Evolutionary conservation across 805 yeast species (phyloP).

Genomic region (Candida xyloterini): DNA sequence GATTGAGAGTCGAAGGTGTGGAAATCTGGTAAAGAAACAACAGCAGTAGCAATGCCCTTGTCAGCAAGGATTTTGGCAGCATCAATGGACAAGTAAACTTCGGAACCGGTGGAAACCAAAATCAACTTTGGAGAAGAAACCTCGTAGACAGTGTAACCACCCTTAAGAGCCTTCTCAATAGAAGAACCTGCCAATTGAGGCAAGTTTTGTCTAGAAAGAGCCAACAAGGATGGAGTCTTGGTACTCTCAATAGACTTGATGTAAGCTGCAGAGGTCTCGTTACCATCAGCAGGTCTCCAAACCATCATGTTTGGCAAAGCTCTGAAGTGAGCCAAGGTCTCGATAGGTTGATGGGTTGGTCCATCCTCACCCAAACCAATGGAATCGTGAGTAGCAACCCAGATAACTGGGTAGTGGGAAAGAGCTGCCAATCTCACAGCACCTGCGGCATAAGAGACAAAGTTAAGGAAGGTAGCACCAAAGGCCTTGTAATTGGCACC

Average conservation of each 20-base stretch:
- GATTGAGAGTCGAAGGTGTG: constrained; percentile 84
- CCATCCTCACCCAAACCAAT: constrained; percentile 93
- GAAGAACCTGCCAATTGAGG: constrained; percentile 93
- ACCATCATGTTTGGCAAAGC: constrained; percentile 79
- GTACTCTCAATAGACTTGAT: constrained; percentile 57
- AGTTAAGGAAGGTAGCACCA: constrained; percentile 98
- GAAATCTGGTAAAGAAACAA: constrained; percentile 94
- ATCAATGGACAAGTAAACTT: constrained; percentile 77
- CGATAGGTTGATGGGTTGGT: constrained; percentile 92
- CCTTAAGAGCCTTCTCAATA: constrained; percentile 87
- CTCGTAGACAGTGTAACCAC: constrained; percentile 80
- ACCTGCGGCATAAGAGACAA: constrained; percentile 79
- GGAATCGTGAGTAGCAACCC: constrained; percentile 90
- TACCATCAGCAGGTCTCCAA: constrained; percentile 94
- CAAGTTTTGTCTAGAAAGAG: constrained; percentile 81
- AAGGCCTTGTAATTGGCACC: constrained; percentile 83
- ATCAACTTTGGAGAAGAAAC: constrained; percentile 65
- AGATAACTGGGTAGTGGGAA: constrained; percentile 77
- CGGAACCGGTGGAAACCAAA: constrained; percentile 92
- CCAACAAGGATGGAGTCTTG: constrained; percentile 69
- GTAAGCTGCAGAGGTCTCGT: constrained; percentile 84
- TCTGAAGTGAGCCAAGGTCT: constrained; percentile 82
- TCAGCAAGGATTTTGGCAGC: constrained; percentile 71
- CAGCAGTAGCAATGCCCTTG: constrained; percentile 68
- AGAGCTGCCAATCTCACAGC: constrained; percentile 82